Conservation (phyloP, 2,329 filamentous ascomycete species). For the Fusarium pseudonygamai region DNA sequence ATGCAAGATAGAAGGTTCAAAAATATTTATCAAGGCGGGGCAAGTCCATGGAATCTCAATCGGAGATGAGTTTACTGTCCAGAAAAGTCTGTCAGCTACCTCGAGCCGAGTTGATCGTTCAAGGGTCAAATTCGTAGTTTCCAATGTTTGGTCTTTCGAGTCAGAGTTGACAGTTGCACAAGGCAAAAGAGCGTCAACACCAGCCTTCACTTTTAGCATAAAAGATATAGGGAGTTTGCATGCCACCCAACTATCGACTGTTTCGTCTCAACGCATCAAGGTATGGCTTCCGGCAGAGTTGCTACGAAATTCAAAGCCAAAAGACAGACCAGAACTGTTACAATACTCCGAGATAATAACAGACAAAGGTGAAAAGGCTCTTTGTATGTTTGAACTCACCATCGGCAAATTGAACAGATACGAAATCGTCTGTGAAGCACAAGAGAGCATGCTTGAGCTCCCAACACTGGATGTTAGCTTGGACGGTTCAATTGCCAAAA, state of each 20-base stretch:
- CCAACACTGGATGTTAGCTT: rapidly evolving
- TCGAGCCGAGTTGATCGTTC: rapidly evolving
- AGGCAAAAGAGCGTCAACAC: rapidly evolving
- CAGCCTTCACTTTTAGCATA: rapidly evolving
- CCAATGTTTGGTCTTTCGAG: not conserved
- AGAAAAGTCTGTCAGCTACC: rapidly evolving
- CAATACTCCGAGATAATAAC: rapidly evolving
- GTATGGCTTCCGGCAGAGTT: not conserved
- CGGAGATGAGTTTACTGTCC: not conserved
- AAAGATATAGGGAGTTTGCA: rapidly evolving
- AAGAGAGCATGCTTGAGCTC: not conserved
- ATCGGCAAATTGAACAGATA: rapidly evolving
- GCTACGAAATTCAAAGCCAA: rapidly evolving
- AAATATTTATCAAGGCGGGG: not conserved
- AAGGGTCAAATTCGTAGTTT: not conserved
- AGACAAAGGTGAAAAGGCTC: rapidly evolving
- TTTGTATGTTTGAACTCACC: not conserved
- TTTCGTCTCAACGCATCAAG: rapidly evolving
- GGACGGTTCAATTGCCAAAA: rapidly evolving
- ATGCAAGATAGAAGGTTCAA: not conserved
- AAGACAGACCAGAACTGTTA: rapidly evolving
- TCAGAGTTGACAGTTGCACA: rapidly evolving
- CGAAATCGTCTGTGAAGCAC: not conserved
- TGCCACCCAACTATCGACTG: not conserved
- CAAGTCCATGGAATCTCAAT: not conserved